These are phyloP conservation scores for Brassica juncea DNA, from an alignment of 345 rosid genomes.

Conservation along the genomic window DNA sequence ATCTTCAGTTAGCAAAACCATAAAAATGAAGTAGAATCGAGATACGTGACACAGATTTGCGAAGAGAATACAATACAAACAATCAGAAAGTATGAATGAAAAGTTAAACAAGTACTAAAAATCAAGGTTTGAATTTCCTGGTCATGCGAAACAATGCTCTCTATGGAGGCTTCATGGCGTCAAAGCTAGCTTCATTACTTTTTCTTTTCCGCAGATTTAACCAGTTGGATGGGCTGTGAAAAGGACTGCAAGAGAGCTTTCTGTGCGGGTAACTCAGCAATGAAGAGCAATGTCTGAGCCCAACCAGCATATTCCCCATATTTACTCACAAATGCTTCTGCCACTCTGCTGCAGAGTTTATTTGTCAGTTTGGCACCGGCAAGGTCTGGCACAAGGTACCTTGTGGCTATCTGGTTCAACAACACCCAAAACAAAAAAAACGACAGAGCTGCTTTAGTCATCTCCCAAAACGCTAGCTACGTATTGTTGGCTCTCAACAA, in stretches of 20 bases:
- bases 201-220: constrained; percentile 35
- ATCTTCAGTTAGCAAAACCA: too few species aligned
- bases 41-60: background rate
- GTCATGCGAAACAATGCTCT: background rate
- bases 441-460: constrained; percentile 11
- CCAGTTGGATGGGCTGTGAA: constrained; percentile 38
- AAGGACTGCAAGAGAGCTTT: constrained; percentile 62
- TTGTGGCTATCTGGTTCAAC: constrained; percentile 72
- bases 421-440: constrained; percentile 27
- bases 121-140: background rate
- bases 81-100: background rate
- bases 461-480: background rate
- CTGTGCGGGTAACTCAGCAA: constrained; percentile 88
- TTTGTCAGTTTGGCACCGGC: constrained; percentile 71
- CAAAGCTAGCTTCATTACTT: constrained; percentile 16
- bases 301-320: constrained; percentile 95
- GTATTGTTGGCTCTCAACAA: too few species aligned
- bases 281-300: constrained; percentile 92
- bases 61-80: background rate
- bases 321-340: constrained; percentile 89
- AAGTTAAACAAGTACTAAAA: constrained; percentile 15
- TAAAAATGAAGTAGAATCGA: background rate
- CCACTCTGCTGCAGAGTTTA: constrained; percentile 68
- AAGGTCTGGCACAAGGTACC: constrained; percentile 77
- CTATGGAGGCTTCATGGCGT: background rate